Evolutionary conservation across 495 filamentous ascomycete species (phyloP).

Genomic region (Penicillium soppii): DNA sequence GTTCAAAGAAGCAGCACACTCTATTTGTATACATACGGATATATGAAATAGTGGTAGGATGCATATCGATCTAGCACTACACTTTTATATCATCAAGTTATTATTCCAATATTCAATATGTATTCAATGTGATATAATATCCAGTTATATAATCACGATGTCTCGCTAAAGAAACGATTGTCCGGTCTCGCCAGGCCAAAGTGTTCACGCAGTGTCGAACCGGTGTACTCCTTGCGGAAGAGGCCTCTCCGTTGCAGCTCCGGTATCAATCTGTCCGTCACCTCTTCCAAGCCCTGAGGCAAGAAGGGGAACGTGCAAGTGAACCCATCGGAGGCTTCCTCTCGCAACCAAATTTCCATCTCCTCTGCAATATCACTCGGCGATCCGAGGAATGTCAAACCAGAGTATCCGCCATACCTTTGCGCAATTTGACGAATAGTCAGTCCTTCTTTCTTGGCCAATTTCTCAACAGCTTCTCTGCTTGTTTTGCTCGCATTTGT

Average conservation of each 20-base stretch:
- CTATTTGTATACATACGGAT: no score
- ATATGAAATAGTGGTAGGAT: no score
- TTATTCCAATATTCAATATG: no score
- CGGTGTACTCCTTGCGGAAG: conserved; percentile 47
- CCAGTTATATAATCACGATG: neutral
- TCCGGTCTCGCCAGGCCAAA: conserved; percentile 48
- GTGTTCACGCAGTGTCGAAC: conserved; percentile 47
- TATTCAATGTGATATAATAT: neutral
- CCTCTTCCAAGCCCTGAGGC: conserved; percentile 53
- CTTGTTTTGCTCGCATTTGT: conserved; percentile 54
- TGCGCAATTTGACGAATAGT: conserved; percentile 52
- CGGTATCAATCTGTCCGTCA: conserved; percentile 46
- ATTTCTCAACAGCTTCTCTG: conserved; percentile 39
- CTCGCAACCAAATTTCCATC: conserved; percentile 46
- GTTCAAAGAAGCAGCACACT: no score
- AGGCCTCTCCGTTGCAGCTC: conserved; percentile 51
- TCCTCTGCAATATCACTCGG: conserved; percentile 48
- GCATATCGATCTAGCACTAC: no score
- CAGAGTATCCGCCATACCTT: conserved; percentile 49
- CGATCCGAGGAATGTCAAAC: conserved; percentile 53
- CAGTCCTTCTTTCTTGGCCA: conserved; percentile 43
- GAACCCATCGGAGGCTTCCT: conserved; percentile 47
- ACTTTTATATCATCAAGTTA: no score
- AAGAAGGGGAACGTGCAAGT: conserved; percentile 49
- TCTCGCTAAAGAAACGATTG: conserved; percentile 47